Base-by-base conservation (phyloP, 257 asterid genomes). In the Paulownia fortunei region DNA sequence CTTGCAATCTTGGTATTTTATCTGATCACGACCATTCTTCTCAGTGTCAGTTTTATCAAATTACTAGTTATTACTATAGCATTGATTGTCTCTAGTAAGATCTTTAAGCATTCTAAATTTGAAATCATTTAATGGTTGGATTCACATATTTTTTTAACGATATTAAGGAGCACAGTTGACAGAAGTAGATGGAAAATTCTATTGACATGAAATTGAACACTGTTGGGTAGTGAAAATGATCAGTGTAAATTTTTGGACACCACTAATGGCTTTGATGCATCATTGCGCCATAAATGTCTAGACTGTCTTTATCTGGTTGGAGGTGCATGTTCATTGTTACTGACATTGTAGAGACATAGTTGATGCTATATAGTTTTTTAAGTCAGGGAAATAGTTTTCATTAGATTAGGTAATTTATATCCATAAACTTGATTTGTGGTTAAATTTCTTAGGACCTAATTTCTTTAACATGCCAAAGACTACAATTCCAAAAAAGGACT, bases 201-300 rank as follows among this genome's bases (percentile, higher is more conserved):
- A 37, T 24, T 63, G n/a, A 42, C 70, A 36, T 63, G 30, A 63
- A 63, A 16, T 63, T 63, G 70, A 63, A 34, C 49, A 10, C 51
- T 30, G 15, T 16, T 62, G 69, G 70, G 19, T 18, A 16, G n/a
- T n/a, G 13, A 34, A 16, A 62, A 62, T 16, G 46, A 63, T 63
- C 69, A 7, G n/a, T 36, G 49, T 30, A 13, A 1, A 8, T 5
- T 60, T 60, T 60, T 27, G 67, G 19, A 5, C 21, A 30, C 68
- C 16, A 16, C 67, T 13, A 30, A n/a, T 30, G 46, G 21, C 3
- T 0, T 61, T 61, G n/a, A n/a, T n/a, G n/a, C n/a, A n/a, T n/a
- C n/a, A n/a, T n/a, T n/a, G n/a, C n/a, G n/a, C n/a, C n/a, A n/a
- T n/a, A n/a, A n/a, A n/a, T n/a, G n/a, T n/a, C n/a, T n/a, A n/a